These are phyloP conservation scores for Hypoxylon crocopeplum DNA, from an alignment of 495 filamentous ascomycete genomes.

Conservation along the genomic window DNA sequence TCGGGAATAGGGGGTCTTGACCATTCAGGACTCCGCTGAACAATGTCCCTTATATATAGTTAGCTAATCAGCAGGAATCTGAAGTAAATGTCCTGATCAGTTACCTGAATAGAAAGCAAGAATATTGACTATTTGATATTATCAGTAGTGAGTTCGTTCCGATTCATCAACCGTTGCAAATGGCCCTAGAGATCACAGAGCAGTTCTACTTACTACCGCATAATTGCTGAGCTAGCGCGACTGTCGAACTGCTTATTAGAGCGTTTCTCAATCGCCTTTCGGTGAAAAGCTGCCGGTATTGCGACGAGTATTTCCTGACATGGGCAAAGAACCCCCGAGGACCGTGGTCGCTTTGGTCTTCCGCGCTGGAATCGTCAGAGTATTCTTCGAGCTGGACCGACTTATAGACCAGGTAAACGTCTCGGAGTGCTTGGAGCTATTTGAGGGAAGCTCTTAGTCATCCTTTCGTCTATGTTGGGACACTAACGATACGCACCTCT, in stretches of 20 bases:
- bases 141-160: not conserved
- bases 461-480: not conserved
- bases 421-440: constrained; percentile 43
- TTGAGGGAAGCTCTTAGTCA: not conserved
- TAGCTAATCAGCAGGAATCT: not conserved
- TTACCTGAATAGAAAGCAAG: constrained; percentile 44
- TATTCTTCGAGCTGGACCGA: constrained; percentile 39
- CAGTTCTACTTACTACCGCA: constrained; percentile 40
- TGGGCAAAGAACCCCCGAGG: constrained; percentile 16
- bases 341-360: not conserved
- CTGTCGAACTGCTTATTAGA: constrained; percentile 37
- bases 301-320: constrained; percentile 17
- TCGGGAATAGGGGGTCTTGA: constrained; percentile 4
- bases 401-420: constrained; percentile 42
- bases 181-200: not conserved
- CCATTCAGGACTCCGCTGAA: constrained; percentile 22
- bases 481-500: constrained; percentile 20
- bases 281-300: constrained; percentile 37
- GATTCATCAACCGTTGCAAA: not conserved
- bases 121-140: constrained; percentile 36
- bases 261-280: constrained; percentile 39
- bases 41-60: constrained; percentile 22
- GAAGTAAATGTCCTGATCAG: not conserved
- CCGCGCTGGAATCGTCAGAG: constrained; percentile 4
- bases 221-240: constrained; percentile 41